A percentile compares a stretch with the other conserved stretches of the same genome.
phyloP scores from a whole-genome alignment of 1,139 yeast genomes.

The Kodamaea sp. region DNA sequence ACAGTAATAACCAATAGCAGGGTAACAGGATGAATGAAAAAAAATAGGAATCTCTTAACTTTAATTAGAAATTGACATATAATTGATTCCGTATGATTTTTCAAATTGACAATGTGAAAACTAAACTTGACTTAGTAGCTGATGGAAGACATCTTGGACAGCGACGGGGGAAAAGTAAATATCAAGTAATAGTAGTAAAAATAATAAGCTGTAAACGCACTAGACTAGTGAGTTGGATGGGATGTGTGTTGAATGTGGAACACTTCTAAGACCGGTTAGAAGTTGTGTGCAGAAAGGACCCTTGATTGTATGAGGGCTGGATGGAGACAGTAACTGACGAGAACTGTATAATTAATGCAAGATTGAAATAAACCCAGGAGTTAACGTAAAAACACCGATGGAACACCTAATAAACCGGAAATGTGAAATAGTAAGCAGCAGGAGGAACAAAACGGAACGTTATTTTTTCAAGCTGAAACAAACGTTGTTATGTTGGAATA shows the following conservation, averaged over 20 bases:
- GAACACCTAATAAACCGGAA: background rate
- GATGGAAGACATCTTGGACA: conserved; percentile 2
- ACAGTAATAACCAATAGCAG: conserved; percentile 9
- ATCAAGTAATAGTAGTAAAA: conserved; percentile 1
- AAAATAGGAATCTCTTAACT: conserved; percentile 2
- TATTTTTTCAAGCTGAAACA: no score
- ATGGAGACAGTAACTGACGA: background rate
- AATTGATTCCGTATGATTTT: background rate
- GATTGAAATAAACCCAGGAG: conserved; percentile 1
- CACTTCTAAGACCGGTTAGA: conserved; percentile 1
- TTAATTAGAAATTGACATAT: background rate
- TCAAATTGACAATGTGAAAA: background rate
- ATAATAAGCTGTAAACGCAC: background rate
- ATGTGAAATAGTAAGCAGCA: no score
- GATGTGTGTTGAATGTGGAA: background rate
- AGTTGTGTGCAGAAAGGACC: background rate
- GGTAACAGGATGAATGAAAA: conserved; percentile 6
- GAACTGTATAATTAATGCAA: background rate
- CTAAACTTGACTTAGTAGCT: background rate
- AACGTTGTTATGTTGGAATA: no score
- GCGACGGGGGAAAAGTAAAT: background rate
- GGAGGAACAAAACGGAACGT: no score
- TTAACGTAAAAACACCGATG: background rate
- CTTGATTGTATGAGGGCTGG: no score
- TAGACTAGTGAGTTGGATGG: background rate